phyloP scores from a whole-genome alignment of 305 asterid genomes.

The Solanum hybrid region DNA sequence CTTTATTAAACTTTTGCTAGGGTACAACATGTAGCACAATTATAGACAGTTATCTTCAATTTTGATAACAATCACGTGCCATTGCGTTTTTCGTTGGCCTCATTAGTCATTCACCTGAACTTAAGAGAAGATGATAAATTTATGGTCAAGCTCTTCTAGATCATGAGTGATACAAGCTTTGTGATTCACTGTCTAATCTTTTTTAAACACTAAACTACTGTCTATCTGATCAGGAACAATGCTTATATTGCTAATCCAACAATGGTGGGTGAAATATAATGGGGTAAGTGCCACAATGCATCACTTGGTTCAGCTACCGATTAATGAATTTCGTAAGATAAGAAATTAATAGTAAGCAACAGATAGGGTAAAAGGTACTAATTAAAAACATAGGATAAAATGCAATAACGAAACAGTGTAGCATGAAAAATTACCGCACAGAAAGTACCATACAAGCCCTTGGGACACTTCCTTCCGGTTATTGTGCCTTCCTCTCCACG shows the following conservation, averaged over 20 bases:
- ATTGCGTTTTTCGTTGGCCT: not conserved
- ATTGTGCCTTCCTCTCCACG: conserved; percentile 80
- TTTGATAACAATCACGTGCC: not conserved
- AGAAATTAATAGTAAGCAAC: not conserved
- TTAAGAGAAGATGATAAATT: not conserved
- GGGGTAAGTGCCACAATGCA: not conserved
- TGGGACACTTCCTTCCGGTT: conserved; percentile 90
- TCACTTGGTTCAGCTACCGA: not conserved
- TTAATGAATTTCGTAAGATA: not conserved
- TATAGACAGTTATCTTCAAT: not conserved
- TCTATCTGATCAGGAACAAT: not conserved
- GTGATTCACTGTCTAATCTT: not conserved
- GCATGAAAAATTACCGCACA: conserved; percentile 47
- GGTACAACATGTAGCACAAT: not conserved
- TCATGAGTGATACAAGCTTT: not conserved
- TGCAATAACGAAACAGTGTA: not conserved
- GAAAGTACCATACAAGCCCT: conserved; percentile 88
- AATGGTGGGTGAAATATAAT: not conserved
- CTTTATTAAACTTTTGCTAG: not conserved
- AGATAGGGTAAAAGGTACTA: not conserved
- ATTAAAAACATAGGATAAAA: not conserved
- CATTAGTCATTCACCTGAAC: not conserved
- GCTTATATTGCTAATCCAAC: not conserved
- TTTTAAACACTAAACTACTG: not conserved
- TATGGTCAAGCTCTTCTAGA: not conserved